Evolutionary conservation across 768 basidiomycete genomes (phyloP).

Genomic region (Boletus edulis): DNA sequence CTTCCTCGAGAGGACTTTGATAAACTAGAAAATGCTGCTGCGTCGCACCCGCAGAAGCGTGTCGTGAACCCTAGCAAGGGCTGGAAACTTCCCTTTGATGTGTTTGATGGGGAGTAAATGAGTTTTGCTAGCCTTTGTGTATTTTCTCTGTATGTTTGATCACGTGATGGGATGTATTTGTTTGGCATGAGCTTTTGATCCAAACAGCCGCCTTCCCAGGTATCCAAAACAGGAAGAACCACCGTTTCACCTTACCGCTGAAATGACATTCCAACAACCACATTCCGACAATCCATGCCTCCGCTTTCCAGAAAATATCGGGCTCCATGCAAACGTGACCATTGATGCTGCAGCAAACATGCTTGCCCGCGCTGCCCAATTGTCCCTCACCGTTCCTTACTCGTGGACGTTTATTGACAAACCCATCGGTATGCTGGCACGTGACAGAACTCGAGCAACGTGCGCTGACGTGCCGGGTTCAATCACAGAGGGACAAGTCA

Average conservation of each 20-base stretch:
- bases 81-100: constrained; percentile 61
- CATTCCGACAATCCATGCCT: constrained; percentile 65
- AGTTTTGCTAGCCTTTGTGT: background rate
- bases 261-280: constrained; percentile 41
- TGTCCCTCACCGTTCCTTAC: constrained; percentile 62
- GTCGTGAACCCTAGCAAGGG: constrained; percentile 55
- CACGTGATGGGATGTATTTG: constrained; percentile 14
- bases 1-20: constrained; percentile 40
- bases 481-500: constrained; percentile 57
- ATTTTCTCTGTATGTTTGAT: background rate
- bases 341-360: constrained; percentile 59
- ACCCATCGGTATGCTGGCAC: constrained; percentile 52
- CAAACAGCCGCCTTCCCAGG: constrained; percentile 25
- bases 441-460: background rate
- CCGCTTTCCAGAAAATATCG: constrained; percentile 66
- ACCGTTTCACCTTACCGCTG: background rate
- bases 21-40: constrained; percentile 38
- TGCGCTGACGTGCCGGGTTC: background rate
- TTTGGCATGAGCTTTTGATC: constrained; percentile 29
- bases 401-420: constrained; percentile 77
- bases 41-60: constrained; percentile 52
- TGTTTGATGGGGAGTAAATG: constrained; percentile 49
- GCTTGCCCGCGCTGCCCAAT: constrained; percentile 55
- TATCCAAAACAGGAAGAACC: constrained; percentile 15
- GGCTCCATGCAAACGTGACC: constrained; percentile 51